These are phyloP conservation scores for Rhizoclosmatium sp. DNA, from an alignment of 192 early-diverging fungal species.

Conservation along the genomic window DNA sequence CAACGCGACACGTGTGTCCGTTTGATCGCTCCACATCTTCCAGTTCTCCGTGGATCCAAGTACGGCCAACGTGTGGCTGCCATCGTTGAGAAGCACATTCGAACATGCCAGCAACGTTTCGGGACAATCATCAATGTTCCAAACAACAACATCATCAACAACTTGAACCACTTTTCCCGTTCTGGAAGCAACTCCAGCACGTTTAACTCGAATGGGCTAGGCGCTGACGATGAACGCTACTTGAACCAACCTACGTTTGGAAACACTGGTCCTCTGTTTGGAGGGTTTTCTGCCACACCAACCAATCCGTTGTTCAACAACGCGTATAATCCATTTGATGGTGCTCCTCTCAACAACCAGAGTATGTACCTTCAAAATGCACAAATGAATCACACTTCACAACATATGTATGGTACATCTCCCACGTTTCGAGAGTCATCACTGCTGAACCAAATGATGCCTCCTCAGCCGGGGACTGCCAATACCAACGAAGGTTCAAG, in stretches of 20 bases:
- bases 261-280: not conserved
- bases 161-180: not conserved
- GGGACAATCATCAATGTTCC: conserved; percentile 22
- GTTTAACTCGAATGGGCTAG: not conserved
- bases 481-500: too few species aligned
- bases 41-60: conserved; percentile 71
- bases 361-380: not conserved
- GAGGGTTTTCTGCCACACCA: not conserved
- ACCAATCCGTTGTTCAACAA: conserved; percentile 21
- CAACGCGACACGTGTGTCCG: conserved; percentile 66
- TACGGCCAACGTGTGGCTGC: conserved; percentile 73
- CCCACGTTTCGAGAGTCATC: not conserved
- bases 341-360: not conserved
- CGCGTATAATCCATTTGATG: not conserved
- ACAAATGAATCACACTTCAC: not conserved
- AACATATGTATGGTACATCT: not conserved
- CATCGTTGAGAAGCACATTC: conserved; percentile 60
- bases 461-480: too few species aligned
- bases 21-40: conserved; percentile 73
- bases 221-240: not conserved
- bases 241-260: not conserved
- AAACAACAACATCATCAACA: conserved; percentile 4
- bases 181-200: not conserved
- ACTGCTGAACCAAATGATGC: not conserved
- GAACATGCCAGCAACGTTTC: conserved; percentile 41